A percentile compares a stretch with the other conserved stretches of the same genome.
Conservation (phyloP, 768 basidiomycete species). For the Boletellus emodensis region DNA sequence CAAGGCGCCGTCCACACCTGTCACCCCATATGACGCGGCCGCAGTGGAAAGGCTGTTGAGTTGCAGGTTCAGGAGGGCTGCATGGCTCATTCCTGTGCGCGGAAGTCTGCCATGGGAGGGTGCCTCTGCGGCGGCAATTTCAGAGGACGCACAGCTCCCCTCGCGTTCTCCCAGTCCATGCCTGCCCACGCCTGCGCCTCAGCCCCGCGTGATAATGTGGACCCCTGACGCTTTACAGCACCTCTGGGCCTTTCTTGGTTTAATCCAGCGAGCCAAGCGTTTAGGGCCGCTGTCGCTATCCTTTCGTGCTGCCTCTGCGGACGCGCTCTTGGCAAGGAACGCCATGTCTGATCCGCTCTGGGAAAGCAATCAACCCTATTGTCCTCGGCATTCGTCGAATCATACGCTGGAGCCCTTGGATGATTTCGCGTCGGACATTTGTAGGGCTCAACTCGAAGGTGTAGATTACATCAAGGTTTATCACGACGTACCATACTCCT, state of each 20-base stretch:
- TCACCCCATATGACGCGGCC: conserved; percentile 35
- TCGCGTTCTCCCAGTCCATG: conserved; percentile 18
- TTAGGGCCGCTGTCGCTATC: conserved; percentile 49
- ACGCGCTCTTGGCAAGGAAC: conserved; percentile 1
- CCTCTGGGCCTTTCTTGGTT: conserved; percentile 51
- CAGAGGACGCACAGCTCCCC: conserved; percentile 25
- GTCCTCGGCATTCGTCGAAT: conserved; percentile 13
- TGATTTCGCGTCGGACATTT: conserved; percentile 12
- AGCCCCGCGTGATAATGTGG: conserved; percentile 41
- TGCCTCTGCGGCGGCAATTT: conserved; percentile 41
- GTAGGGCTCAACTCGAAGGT: conserved; percentile 23
- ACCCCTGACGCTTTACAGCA: conserved; percentile 37
- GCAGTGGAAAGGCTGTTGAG: conserved; percentile 27
- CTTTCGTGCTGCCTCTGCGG: conserved; percentile 37
- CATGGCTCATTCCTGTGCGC: conserved; percentile 58
- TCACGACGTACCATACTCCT: conserved; percentile 47
- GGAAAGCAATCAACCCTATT: conserved; percentile 26
- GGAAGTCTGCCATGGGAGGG: conserved; percentile 48
- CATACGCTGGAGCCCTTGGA: conserved; percentile 5
- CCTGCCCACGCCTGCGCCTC: conserved; percentile 14
- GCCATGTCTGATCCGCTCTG: conserved; percentile 16
- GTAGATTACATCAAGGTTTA: conserved; percentile 58
- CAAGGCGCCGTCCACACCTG: conserved; percentile 34
- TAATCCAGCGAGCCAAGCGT: conserved; percentile 33
- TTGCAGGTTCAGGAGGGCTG: conserved; percentile 37